A percentile compares a stretch with the other conserved stretches of the same genome.
These are phyloP conservation scores for Thyridium curvatum DNA, from an alignment of 2,329 filamentous ascomycete species.

Conservation along the genomic window DNA sequence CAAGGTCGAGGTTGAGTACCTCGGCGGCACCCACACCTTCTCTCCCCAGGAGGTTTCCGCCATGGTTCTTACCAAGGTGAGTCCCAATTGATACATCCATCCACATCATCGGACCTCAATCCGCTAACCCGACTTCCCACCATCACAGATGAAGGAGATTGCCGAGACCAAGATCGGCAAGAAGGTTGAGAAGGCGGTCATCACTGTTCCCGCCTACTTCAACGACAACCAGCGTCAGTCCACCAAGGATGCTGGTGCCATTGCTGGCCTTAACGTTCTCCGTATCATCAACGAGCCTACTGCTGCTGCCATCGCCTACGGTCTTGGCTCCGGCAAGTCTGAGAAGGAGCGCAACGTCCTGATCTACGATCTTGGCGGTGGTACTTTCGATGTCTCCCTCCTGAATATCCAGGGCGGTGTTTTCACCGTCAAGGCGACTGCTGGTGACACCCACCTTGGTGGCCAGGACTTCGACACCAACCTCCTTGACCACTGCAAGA, in stretches of 20 bases:
- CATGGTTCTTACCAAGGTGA: conserved; percentile 96
- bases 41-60: conserved; percentile 98
- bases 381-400: conserved; percentile 99
- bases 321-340: conserved; percentile 89
- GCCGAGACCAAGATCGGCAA: conserved; percentile 97
- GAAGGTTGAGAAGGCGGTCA: conserved; percentile 98
- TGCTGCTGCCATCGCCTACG: conserved; percentile 95
- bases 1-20: conserved; percentile 91
- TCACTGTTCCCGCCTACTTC: conserved; percentile 99
- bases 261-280: conserved; percentile 94
- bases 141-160: conserved; percentile 90
- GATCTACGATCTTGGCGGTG: conserved; percentile 99
- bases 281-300: conserved; percentile 99
- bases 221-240: conserved; percentile 99
- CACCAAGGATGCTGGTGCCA: conserved; percentile 98
- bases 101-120: not conserved
- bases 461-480: conserved; percentile 96
- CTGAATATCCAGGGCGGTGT: conserved; percentile 99
- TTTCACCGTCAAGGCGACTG: conserved; percentile 97
- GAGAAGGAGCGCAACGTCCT: conserved; percentile 98
- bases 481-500: conserved; percentile 93
- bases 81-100: conserved; percentile 10
- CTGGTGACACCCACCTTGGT: conserved; percentile 95
- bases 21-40: conserved; percentile 92
- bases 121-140: conserved; percentile 1